Conservation (phyloP, 352 stramenopile species). For the Globisporangium perplexum region DNA sequence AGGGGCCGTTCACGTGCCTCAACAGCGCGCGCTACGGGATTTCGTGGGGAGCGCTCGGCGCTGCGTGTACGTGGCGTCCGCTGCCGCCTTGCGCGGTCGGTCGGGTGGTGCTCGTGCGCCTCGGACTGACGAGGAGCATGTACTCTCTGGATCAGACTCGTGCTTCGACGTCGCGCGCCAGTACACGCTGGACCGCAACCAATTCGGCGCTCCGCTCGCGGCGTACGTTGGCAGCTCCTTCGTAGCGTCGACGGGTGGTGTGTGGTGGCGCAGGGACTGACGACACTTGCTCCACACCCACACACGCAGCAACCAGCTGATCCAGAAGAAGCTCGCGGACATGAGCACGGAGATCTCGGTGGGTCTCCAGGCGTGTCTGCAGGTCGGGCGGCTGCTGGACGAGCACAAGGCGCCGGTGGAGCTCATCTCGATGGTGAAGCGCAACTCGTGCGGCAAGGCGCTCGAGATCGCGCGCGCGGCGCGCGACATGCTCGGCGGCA, state of each 20-base stretch:
- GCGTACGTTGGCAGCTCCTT: slow-evolving; percentile 41
- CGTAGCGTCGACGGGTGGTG: too few species aligned
- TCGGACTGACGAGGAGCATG: too few species aligned
- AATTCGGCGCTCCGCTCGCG: slow-evolving; percentile 96
- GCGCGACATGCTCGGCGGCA: slow-evolving; percentile 97
- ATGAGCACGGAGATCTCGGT: slow-evolving; percentile 97
- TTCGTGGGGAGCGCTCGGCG: slow-evolving; percentile 94
- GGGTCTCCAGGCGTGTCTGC: slow-evolving; percentile 88
- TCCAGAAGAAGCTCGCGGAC: slow-evolving; percentile 98
- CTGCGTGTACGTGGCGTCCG: slow-evolving; percentile 64
- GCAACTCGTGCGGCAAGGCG: slow-evolving; percentile 94
- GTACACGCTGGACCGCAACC: slow-evolving; percentile 94
- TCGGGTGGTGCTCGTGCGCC: too few species aligned
- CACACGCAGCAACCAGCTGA: slow-evolving; percentile 90
- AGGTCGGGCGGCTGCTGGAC: slow-evolving; percentile 91
- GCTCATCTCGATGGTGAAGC: slow-evolving; percentile 95
- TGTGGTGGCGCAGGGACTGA: too few species aligned
- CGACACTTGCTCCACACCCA: too few species aligned
- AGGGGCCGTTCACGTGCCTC: slow-evolving; percentile 96
- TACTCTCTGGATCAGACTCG: slow-evolving; percentile 83
- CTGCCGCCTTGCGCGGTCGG: too few species aligned
- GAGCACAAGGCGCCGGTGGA: slow-evolving; percentile 69
- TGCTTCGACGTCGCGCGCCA: slow-evolving; percentile 92
- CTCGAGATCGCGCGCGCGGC: slow-evolving; percentile 90
- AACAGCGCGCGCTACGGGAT: slow-evolving; percentile 98